phyloP scores from a whole-genome alignment of 305 asterid genomes.

The Coffea humblotiana region DNA sequence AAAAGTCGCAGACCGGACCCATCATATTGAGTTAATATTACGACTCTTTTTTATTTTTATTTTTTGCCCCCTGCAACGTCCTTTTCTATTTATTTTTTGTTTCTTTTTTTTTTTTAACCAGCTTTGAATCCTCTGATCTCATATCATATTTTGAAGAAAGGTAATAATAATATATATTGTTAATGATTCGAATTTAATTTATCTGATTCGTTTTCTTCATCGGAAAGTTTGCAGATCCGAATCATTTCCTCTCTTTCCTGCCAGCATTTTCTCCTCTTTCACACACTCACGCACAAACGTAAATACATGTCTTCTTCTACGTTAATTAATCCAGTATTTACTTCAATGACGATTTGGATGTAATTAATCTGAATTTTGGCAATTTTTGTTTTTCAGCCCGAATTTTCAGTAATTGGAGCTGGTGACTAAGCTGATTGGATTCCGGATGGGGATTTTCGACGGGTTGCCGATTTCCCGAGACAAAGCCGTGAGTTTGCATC shows the following conservation, averaged over 20 bases:
- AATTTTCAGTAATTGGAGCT: constrained; percentile 27
- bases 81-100: background rate
- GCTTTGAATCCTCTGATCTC: background rate
- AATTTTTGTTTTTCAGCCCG: background rate
- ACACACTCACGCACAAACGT: background rate
- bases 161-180: background rate
- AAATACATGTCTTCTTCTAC: background rate
- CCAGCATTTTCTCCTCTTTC: background rate
- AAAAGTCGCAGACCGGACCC: constrained; percentile 12
- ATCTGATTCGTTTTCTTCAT: constrained; percentile 16
- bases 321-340: background rate
- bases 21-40: background rate
- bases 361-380: background rate
- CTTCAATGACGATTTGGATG: constrained; percentile 11
- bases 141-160: background rate
- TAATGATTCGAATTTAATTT: background rate
- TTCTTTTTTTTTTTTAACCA: background rate
- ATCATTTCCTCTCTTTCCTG: background rate
- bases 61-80: background rate
- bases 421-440: constrained; percentile 44
- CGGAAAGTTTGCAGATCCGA: constrained; percentile 27
- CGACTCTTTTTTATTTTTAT: background rate
- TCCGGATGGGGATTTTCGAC: constrained; percentile 81
- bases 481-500: constrained; percentile 65
- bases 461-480: constrained; percentile 89